Percentiles rank a stretch among this genome's conserved stretches.
These are phyloP conservation scores for Scedosporium dehoogii DNA, from an alignment of 2,329 filamentous ascomycete genomes.

Conservation along the genomic window DNA sequence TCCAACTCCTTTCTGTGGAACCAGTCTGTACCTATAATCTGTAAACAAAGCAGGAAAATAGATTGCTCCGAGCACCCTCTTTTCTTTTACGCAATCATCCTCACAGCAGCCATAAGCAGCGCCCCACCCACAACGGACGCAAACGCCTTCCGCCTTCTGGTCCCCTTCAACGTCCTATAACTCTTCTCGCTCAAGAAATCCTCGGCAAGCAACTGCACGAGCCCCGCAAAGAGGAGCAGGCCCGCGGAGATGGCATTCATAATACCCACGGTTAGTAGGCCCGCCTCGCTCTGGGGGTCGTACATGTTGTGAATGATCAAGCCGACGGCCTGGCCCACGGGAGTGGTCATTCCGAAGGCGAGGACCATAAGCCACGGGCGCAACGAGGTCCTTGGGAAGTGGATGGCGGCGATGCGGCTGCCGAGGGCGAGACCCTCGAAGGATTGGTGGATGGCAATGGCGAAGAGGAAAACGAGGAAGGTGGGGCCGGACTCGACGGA, in stretches of 20 bases:
- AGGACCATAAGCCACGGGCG: conserved; percentile 79
- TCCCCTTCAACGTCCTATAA: conserved; percentile 55
- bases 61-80: background rate
- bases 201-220: conserved; percentile 77
- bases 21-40: background rate
- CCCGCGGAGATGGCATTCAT: conserved; percentile 83
- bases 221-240: conserved; percentile 67
- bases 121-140: conserved; percentile 54
- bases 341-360: conserved; percentile 68
- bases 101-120: conserved; percentile 59
- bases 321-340: conserved; percentile 75
- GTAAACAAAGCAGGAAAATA: background rate
- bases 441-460: conserved; percentile 77
- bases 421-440: conserved; percentile 84
- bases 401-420: conserved; percentile 72
- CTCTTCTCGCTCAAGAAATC: conserved; percentile 73
- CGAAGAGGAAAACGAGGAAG: conserved; percentile 70
- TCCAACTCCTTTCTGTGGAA: conserved; percentile 1
- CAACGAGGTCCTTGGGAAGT: conserved; percentile 62
- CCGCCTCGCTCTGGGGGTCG: conserved; percentile 65
- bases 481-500: conserved; percentile 71
- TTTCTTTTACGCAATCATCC: conserved; percentile 56
- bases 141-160: conserved; percentile 51
- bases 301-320: conserved; percentile 70
- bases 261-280: conserved; percentile 71